Conservation (phyloP, 75 land plant species). For the Selaginella moellendorffii region DNA sequence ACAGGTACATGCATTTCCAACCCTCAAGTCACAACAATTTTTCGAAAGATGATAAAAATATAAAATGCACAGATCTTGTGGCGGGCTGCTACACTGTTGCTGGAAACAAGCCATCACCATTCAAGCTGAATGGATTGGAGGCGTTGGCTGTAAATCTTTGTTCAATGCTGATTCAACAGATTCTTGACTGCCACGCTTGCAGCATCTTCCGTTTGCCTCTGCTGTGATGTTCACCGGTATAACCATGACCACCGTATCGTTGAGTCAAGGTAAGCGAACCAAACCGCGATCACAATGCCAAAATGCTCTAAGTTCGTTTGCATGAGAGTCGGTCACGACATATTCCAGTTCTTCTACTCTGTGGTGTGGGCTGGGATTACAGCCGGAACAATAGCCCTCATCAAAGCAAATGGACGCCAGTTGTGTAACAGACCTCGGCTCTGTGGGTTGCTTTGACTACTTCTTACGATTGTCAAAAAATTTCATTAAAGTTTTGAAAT, state of each 20-base stretch:
- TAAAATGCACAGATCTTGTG: conserved; percentile 92
- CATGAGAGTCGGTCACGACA: conserved; percentile 42
- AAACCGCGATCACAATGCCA: not conserved
- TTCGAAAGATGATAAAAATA: not conserved
- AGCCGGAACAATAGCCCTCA: conserved; percentile 65
- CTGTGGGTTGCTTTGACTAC: conserved; percentile 44
- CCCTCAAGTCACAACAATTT: not conserved
- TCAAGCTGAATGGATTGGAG: conserved; percentile 67
- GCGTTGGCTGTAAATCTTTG: conserved; percentile 62
- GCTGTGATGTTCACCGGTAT: conserved; percentile 61
- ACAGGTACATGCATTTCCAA: not conserved
- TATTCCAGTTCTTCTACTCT: conserved; percentile 51
- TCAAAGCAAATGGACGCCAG: conserved; percentile 73
- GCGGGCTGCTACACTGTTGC: conserved; percentile 67
- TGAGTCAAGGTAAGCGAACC: conserved; percentile 57
- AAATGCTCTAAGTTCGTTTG: too few species aligned
- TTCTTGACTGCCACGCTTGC: conserved; percentile 18
- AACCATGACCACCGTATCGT: conserved; percentile 48
- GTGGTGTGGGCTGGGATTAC: conserved; percentile 73
- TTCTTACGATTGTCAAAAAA: too few species aligned
- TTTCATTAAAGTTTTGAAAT: too few species aligned
- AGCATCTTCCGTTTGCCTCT: conserved; percentile 91
- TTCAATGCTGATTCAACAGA: not conserved
- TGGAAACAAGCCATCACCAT: conserved; percentile 49
- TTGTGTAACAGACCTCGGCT: conserved; percentile 87